Evolutionary conservation across 495 filamentous ascomycete species (phyloP).

Genomic region (Hypomontagnella monticulosa): DNA sequence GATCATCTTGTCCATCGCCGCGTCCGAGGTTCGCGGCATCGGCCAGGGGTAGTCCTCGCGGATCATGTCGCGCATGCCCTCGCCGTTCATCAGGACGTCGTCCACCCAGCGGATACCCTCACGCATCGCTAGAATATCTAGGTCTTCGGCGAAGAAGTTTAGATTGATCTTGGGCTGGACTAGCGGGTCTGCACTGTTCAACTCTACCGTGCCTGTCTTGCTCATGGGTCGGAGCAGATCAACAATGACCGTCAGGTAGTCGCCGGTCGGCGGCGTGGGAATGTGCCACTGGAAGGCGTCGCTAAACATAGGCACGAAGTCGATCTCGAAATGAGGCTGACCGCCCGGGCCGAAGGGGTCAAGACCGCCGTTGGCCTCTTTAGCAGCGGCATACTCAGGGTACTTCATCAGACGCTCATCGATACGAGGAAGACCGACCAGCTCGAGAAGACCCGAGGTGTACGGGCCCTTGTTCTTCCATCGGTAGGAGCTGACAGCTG

Average conservation of each 20-base stretch:
- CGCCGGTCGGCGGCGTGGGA: conserved; percentile 59
- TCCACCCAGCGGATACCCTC: conserved; percentile 66
- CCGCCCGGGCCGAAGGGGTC: conserved; percentile 67
- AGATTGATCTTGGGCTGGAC: conserved; percentile 67
- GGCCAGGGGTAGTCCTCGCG: conserved; percentile 65
- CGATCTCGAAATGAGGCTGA: conserved; percentile 73
- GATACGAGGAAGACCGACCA: conserved; percentile 66
- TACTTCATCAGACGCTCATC: conserved; percentile 60
- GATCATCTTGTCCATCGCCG: conserved; percentile 66
- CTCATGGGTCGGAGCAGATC: conserved; percentile 67
- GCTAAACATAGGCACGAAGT: conserved; percentile 69
- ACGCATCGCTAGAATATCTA: conserved; percentile 66
- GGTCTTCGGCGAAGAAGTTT: conserved; percentile 65
- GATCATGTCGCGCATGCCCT: conserved; percentile 67
- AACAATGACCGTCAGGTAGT: conserved; percentile 66
- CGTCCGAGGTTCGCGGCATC: conserved; percentile 66
- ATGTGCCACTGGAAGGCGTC: conserved; percentile 73
- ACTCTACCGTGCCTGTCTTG: conserved; percentile 58
- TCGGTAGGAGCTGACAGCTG: conserved; percentile 57
- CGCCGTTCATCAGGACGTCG: conserved; percentile 64
- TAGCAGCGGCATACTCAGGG: conserved; percentile 59
- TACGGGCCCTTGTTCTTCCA: conserved; percentile 61
- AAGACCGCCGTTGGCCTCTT: conserved; percentile 59
- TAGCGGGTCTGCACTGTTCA: conserved; percentile 62
- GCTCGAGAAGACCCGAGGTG: conserved; percentile 62